These are phyloP conservation scores for Mortierella sp. DNA, from an alignment of 371 early-diverging fungal genomes.

Conservation along the genomic window DNA sequence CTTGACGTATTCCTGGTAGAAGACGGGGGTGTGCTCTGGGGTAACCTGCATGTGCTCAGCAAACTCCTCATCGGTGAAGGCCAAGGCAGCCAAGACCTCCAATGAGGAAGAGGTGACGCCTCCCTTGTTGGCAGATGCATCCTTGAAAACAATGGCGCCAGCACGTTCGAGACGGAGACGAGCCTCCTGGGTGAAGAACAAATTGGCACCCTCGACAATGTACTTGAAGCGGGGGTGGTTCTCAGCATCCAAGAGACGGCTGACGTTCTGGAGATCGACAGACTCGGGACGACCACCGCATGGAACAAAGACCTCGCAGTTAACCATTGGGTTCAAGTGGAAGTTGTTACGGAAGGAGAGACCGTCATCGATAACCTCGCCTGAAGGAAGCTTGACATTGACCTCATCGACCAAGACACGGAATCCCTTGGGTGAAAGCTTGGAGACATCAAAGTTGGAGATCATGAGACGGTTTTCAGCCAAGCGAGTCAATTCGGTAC, in stretches of 20 bases:
- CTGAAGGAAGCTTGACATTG: slow-evolving; percentile 90
- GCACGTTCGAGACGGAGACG: slow-evolving; percentile 96
- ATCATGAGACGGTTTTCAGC: slow-evolving; percentile 91
- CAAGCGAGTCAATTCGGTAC: slow-evolving; percentile 87
- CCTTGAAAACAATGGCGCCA: slow-evolving; percentile 96
- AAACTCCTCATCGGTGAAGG: slow-evolving; percentile 94
- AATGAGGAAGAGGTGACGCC: slow-evolving; percentile 98
- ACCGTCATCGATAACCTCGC: slow-evolving; percentile 90
- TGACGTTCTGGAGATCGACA: slow-evolving; percentile 94
- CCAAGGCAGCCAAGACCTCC: slow-evolving; percentile 95
- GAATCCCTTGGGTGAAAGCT: slow-evolving; percentile 91
- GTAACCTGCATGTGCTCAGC: slow-evolving; percentile 92
- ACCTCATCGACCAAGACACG: slow-evolving; percentile 94
- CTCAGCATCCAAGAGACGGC: slow-evolving; percentile 78
- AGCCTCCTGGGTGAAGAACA: slow-evolving; percentile 99
- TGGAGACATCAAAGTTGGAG: slow-evolving; percentile 86
- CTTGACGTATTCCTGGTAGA: slow-evolving; percentile 94
- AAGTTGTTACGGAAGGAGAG: slow-evolving; percentile 97
- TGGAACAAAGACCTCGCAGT: slow-evolving; percentile 94
- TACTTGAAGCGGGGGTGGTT: slow-evolving; percentile 96
- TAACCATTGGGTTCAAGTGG: slow-evolving; percentile 88
- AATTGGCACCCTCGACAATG: slow-evolving; percentile 98
- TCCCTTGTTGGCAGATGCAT: slow-evolving; percentile 99
- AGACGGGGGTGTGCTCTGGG: slow-evolving; percentile 79
- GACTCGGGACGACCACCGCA: slow-evolving; percentile 99